Percentiles rank a stretch among this genome's conserved stretches.
Conservation (phyloP, 495 filamentous ascomycete genomes). For the Cladorrhinum samala region DNA sequence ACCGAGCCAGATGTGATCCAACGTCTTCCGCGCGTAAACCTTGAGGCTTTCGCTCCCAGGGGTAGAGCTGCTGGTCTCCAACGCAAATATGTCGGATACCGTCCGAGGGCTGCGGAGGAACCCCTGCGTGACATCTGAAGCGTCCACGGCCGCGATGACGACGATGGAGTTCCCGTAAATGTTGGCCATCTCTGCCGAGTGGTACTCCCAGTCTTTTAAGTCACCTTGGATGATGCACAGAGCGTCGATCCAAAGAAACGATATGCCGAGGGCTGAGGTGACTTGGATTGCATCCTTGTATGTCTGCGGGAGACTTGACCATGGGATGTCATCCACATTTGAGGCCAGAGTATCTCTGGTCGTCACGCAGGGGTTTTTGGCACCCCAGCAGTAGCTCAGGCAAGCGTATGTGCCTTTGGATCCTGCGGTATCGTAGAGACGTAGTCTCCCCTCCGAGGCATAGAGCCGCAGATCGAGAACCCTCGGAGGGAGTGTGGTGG, state of each 20-base stretch:
- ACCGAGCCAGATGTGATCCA: not conserved
- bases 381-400: not conserved
- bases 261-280: not conserved
- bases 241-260: not conserved
- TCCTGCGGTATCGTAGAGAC: not conserved
- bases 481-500: not conserved
- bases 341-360: not conserved
- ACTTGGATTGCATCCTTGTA: not conserved
- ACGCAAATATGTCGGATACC: not conserved
- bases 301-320: not conserved
- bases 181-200: not conserved
- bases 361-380: not conserved
- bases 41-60: not conserved
- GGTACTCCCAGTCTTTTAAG: not conserved
- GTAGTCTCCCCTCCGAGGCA: not conserved
- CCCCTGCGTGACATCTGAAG: not conserved
- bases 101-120: not conserved
- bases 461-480: not conserved
- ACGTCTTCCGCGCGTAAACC: not conserved
- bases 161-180: not conserved
- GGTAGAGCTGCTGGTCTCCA: no score
- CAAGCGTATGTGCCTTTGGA: not conserved
- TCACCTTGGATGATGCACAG: not conserved
- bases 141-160: not conserved
- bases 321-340: not conserved